Evolutionary conservation across 2,329 filamentous ascomycete species (phyloP).

Genomic region (Trichoderma semiorbis): DNA sequence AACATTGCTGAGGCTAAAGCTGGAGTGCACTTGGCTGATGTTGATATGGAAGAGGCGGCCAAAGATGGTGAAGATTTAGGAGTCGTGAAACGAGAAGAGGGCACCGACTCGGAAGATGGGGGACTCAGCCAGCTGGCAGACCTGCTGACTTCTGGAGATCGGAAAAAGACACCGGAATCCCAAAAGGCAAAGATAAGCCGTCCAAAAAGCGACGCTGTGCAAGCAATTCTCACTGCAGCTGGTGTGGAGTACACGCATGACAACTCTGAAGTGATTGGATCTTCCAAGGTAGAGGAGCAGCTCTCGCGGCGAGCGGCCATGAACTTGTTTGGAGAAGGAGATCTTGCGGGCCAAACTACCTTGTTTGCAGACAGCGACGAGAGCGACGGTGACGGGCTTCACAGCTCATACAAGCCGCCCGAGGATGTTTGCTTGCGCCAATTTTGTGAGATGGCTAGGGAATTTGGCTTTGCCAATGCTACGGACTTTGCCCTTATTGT

Average conservation of each 20-base stretch:
- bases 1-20: constrained; percentile 92
- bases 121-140: constrained; percentile 70
- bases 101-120: constrained; percentile 55
- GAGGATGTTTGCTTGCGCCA: constrained; percentile 72
- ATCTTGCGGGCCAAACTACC: constrained; percentile 48
- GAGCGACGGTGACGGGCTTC: constrained; percentile 30
- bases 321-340: constrained; percentile 42
- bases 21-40: constrained; percentile 73
- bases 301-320: constrained; percentile 74
- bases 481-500: constrained; percentile 87
- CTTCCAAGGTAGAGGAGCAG: constrained; percentile 84
- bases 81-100: constrained; percentile 45
- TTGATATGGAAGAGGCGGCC: constrained; percentile 64
- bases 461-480: constrained; percentile 71
- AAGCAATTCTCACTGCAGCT: constrained; percentile 81
- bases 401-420: constrained; percentile 64
- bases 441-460: constrained; percentile 84
- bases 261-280: constrained; percentile 91
- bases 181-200: constrained; percentile 38
- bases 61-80: constrained; percentile 49
- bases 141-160: constrained; percentile 46
- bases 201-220: constrained; percentile 67
- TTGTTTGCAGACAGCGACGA: constrained; percentile 54
- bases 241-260: constrained; percentile 96
- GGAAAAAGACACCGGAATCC: constrained; percentile 34